These are phyloP conservation scores for Astragalus glycyphyllos DNA, from an alignment of 306 rosid genomes.

Conservation along the genomic window DNA sequence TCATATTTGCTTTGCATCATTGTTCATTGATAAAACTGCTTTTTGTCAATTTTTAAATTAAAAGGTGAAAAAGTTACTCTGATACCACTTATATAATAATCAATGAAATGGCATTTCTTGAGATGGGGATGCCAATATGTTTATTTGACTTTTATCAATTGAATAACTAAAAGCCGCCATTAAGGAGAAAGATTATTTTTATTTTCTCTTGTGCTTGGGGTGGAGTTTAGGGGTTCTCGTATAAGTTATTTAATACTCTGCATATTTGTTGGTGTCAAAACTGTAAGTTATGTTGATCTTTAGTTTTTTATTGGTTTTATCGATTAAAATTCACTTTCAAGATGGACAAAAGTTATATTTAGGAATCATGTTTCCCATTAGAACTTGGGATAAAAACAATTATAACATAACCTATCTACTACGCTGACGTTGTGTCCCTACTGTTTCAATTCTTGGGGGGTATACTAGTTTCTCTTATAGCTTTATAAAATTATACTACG, in stretches of 20 bases:
- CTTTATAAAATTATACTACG: no score
- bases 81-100: neutral
- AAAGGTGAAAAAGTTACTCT: neutral
- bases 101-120: neutral
- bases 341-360: neutral
- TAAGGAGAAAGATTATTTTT: no score
- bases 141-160: neutral
- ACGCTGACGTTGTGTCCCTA: neutral
- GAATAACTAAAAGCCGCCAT: neutral
- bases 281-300: neutral
- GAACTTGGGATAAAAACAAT: neutral
- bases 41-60: neutral
- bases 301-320: neutral
- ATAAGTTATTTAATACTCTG: neutral
- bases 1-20: constrained; percentile 9
- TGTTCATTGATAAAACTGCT: neutral
- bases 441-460: neutral
- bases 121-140: neutral
- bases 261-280: neutral
- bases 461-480: neutral
- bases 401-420: neutral
- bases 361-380: neutral
- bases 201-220: neutral
- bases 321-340: neutral
- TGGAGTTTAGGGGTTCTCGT: neutral